Conservation (phyloP, 2,329 filamentous ascomycete genomes). For the Exophiala calicioides region DNA sequence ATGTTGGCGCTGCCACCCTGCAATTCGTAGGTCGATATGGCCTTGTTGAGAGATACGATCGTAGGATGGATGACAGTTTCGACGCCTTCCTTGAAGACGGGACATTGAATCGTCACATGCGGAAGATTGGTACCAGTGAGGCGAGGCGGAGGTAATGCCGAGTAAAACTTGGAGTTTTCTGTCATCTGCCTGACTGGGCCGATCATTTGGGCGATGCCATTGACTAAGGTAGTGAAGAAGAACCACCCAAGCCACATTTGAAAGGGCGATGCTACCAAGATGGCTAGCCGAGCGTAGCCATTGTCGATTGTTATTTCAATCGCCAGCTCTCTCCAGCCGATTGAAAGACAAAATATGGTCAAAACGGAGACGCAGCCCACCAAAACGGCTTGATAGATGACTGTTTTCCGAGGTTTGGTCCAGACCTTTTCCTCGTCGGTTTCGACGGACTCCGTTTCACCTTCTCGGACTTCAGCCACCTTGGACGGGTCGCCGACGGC, state of each 20-base stretch:
- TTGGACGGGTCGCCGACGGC: too few relatives aligned
- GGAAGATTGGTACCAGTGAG: conserved; percentile 30
- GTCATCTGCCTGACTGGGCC: conserved; percentile 47
- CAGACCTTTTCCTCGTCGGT: conserved; percentile 8
- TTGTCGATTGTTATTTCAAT: conserved; percentile 45
- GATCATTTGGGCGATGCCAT: conserved; percentile 44
- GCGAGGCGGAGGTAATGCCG: conserved; percentile 35
- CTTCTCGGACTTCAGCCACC: too few relatives aligned
- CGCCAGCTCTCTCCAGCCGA: conserved; percentile 59
- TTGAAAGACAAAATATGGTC: conserved; percentile 12
- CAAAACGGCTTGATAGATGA: conserved; percentile 7
- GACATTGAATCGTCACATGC: conserved; percentile 74
- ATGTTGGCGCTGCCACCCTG: conserved; percentile 45
- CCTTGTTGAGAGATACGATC: conserved; percentile 57
- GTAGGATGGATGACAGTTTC: conserved; percentile 64
- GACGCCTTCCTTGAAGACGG: conserved; percentile 85
- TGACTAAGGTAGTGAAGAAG: conserved; percentile 49
- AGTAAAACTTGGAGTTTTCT: conserved; percentile 49
- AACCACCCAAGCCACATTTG: conserved; percentile 61
- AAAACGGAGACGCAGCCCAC: conserved; percentile 7
- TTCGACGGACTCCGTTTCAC: conserved; percentile 1
- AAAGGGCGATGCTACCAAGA: conserved; percentile 53
- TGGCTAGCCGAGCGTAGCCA: conserved; percentile 55
- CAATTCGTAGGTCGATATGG: conserved; percentile 63
- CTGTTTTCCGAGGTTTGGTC: conserved; percentile 4